These are phyloP conservation scores for Naegleria gruberi DNA, from an alignment of 208 protist species.

Conservation along the genomic window DNA sequence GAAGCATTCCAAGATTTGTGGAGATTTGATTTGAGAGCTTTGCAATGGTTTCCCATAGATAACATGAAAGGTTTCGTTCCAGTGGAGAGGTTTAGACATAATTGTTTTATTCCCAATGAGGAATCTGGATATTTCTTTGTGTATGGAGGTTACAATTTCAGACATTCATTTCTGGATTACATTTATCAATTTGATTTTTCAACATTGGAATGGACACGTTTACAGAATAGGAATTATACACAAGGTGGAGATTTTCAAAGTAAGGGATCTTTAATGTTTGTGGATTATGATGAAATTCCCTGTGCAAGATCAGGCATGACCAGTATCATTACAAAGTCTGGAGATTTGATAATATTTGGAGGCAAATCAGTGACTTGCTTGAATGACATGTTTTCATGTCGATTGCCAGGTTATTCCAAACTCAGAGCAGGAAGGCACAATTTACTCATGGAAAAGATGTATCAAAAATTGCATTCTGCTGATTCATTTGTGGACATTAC, in stretches of 20 bases:
- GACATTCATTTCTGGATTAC: not conserved
- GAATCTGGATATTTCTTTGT: not conserved
- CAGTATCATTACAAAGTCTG: not conserved
- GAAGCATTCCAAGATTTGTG: not conserved
- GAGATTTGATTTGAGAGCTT: not conserved
- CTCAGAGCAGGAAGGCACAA: no score
- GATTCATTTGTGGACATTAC: no score
- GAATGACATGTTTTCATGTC: not conserved
- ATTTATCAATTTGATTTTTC: not conserved
- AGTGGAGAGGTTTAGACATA: not conserved
- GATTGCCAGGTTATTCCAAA: not conserved
- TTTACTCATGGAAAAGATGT: no score
- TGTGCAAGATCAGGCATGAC: not conserved
- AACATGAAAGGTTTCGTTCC: not conserved
- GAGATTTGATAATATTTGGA: not conserved
- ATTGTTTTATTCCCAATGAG: not conserved
- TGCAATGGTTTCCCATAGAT: not conserved
- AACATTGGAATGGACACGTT: not conserved
- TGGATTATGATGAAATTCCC: not conserved
- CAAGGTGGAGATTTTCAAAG: not conserved
- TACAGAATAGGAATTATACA: not conserved
- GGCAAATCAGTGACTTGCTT: not conserved
- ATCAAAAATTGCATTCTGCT: no score
- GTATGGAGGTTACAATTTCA: not conserved
- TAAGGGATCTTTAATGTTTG: not conserved